Evolutionary conservation across 1,284 basidiomycete genomes (phyloP), one percentile per base, ranked within the genome.

Genomic region (Quambalaria eucalypti): DNA sequence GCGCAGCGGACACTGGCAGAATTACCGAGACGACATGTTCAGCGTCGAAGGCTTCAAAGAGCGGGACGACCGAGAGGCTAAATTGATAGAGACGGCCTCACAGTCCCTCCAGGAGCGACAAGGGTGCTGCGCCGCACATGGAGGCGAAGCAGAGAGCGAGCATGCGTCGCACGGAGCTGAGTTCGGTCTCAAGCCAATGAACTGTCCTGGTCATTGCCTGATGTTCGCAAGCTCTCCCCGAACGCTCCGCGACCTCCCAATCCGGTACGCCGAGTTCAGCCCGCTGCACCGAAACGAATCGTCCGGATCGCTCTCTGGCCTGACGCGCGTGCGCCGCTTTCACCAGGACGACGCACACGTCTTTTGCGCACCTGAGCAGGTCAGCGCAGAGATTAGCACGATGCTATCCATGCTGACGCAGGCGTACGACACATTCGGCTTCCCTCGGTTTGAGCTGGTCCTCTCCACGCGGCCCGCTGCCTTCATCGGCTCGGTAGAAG

Each of bases 11-110:
- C 73, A 75, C 48, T 75, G 73, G 73, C 71, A 75, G 51, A 74
- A 75, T 38, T 75, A 75, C 51, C 59, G 72, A n/a, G 67, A 71
- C 19, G 73, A 75, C 46, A 75, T 75, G 73, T 75, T 75, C 50
- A 60, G 63, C 31, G 65, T 65, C 9, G 59, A 71, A 51, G 73
- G 73, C 1, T 74, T 71, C 49, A 60, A 52, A 4, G 62, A 63
- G 19, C 31, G 30, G n/a, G 51, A 69, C 44, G 60, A 60, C 39
- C 53, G 58, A 16, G 36, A 51, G n/a, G n/a, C 48, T 38, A 29
- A 16, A 23, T 10, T 36, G 19, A 31, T 38, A 28, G 23, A 33
- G 23, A n/a, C n/a, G n/a, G n/a, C n/a, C n/a, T n/a, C n/a, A n/a
- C 28, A 46, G 54, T 44, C 48, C 28, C 4, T 9, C 12, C n/a